phyloP scores from a whole-genome alignment of 2,329 filamentous ascomycete species.

The Trichoderma endophyticum region DNA sequence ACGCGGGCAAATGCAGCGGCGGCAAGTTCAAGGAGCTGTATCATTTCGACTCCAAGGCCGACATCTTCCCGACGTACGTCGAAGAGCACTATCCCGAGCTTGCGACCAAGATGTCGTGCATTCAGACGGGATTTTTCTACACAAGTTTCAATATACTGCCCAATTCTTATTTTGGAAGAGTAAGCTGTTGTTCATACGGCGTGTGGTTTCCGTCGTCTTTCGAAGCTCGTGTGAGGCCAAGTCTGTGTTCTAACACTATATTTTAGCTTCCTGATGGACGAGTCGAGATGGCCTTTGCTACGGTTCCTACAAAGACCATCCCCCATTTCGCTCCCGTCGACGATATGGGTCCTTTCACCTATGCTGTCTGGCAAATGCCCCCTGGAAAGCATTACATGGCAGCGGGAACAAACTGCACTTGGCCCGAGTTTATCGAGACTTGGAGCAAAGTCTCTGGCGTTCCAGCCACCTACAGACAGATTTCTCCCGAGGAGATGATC shows the following conservation, averaged over 20 bases:
- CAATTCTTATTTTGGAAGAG: conserved; percentile 45
- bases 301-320: conserved; percentile 33
- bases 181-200: conserved; percentile 24
- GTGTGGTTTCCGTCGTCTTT: not conserved
- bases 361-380: conserved; percentile 48
- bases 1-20: conserved; percentile 44
- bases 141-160: conserved; percentile 48
- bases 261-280: conserved; percentile 38
- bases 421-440: conserved; percentile 43
- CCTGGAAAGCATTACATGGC: conserved; percentile 49
- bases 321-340: conserved; percentile 47
- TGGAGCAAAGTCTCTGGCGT: conserved; percentile 40
- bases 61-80: conserved; percentile 47
- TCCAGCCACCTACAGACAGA: conserved; percentile 37
- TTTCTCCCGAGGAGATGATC: conserved; percentile 41
- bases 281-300: conserved; percentile 48
- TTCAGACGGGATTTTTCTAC: conserved; percentile 49
- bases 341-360: conserved; percentile 47
- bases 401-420: conserved; percentile 43
- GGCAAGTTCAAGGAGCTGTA: conserved; percentile 49
- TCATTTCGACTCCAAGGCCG: conserved; percentile 53
- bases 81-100: conserved; percentile 40
- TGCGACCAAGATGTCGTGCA: conserved; percentile 48
- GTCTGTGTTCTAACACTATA: not conserved
- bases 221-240: not conserved